A percentile compares a stretch with the other conserved stretches of the same genome.
Conservation (phyloP, 1,284 basidiomycete species). For the Tylopilus sp. region DNA sequence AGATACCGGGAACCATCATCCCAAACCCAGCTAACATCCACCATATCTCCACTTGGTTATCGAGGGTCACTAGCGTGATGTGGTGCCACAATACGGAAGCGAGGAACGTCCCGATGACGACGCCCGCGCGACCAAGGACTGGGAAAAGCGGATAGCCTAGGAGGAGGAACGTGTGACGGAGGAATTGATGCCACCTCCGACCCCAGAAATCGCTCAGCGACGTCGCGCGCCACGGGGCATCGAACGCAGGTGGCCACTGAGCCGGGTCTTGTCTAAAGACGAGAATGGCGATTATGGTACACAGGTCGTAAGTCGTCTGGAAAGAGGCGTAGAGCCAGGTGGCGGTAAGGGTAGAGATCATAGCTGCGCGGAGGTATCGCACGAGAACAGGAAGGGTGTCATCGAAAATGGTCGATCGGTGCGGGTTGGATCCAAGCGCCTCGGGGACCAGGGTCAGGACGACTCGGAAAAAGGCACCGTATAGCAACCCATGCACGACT, state of each 20-base stretch:
- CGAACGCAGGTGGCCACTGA: constrained; percentile 40
- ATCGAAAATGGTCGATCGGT: constrained; percentile 48
- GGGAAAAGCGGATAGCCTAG: constrained; percentile 31
- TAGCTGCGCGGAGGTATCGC: constrained; percentile 41
- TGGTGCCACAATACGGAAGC: constrained; percentile 54
- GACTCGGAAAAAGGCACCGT: constrained; percentile 41
- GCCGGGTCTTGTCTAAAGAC: constrained; percentile 31
- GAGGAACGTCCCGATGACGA: constrained; percentile 51
- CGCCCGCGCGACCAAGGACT: constrained; percentile 42
- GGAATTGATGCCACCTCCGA: constrained; percentile 42
- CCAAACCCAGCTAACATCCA: constrained; percentile 50
- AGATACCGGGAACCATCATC: constrained; percentile 48
- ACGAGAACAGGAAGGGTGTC: constrained; percentile 33
- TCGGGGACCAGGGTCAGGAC: constrained; percentile 39
- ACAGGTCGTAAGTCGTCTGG: constrained; percentile 38
- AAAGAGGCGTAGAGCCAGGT: constrained; percentile 39
- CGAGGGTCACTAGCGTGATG: constrained; percentile 49
- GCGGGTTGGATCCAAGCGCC: constrained; percentile 35
- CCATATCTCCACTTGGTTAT: constrained; percentile 42
- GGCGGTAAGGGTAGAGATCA: constrained; percentile 37
- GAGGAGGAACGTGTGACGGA: constrained; percentile 13
- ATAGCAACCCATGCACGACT: constrained; percentile 36
- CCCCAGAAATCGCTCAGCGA: constrained; percentile 42
- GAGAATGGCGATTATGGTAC: constrained; percentile 41
- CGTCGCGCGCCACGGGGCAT: constrained; percentile 35